Conservation (phyloP, 495 filamentous ascomycete species). For the Xylaria venustula region DNA sequence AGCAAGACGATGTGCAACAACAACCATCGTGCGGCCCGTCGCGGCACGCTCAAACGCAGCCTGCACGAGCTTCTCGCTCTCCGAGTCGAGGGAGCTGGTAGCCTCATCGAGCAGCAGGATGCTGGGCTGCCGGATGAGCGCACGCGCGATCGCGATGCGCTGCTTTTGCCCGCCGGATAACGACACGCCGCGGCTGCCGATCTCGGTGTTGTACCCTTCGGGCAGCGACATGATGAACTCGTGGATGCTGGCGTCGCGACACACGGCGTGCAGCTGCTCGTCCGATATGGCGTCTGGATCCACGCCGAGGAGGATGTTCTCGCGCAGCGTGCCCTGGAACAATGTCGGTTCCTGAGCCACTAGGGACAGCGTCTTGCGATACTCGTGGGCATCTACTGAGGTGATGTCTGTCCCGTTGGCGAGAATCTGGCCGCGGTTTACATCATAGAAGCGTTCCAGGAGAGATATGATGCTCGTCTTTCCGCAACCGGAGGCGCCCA, state of each 20-base stretch:
- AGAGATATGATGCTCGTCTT: slow-evolving; percentile 73
- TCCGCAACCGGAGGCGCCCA: slow-evolving; percentile 72
- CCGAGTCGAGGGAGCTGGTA: slow-evolving; percentile 72
- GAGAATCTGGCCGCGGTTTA: slow-evolving; percentile 56
- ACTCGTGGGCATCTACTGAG: slow-evolving; percentile 47
- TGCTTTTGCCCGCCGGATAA: slow-evolving; percentile 83
- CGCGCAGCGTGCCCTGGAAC: slow-evolving; percentile 55
- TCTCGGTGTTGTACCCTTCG: slow-evolving; percentile 60
- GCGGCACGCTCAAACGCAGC: slow-evolving; percentile 67
- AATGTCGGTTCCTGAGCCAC: slow-evolving; percentile 67
- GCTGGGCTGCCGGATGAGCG: slow-evolving; percentile 69
- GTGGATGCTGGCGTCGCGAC: slow-evolving; percentile 63
- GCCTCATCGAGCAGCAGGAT: slow-evolving; percentile 81
- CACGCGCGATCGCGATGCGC: slow-evolving; percentile 75
- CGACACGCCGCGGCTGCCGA: slow-evolving; percentile 64
- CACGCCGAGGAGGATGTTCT: slow-evolving; percentile 61
- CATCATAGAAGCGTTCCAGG: slow-evolving; percentile 66
- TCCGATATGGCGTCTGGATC: slow-evolving; percentile 42
- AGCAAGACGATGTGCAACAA: slow-evolving; percentile 66
- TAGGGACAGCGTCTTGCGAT: slow-evolving; percentile 58
- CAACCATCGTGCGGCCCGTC: slow-evolving; percentile 67
- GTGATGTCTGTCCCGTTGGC: slow-evolving; percentile 56
- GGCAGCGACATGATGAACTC: slow-evolving; percentile 67
- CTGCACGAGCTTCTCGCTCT: slow-evolving; percentile 74
- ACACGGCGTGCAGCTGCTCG: slow-evolving; percentile 57